Evolutionary conservation across 2,329 filamentous ascomycete genomes (phyloP).

Genomic region (Cyclaneusma minus): DNA sequence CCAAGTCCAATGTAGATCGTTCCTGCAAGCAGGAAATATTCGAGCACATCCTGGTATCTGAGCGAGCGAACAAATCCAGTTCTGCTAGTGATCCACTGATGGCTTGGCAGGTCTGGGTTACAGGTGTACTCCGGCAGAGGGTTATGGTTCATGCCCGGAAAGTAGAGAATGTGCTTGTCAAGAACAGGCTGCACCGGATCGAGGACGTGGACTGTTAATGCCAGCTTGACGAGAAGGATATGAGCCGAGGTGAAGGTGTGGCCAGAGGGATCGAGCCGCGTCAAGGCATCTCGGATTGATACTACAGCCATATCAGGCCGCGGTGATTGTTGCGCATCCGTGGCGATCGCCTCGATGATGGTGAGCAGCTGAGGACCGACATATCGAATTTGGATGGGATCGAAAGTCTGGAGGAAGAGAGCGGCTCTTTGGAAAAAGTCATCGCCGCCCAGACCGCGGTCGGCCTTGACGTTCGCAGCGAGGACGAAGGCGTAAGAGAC

Average conservation of each 20-base stretch:
- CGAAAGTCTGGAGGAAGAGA: constrained; percentile 25
- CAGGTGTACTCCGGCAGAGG: no score
- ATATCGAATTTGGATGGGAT: constrained; percentile 38
- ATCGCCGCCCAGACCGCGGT: constrained; percentile 5
- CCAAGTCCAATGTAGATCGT: constrained; percentile 45
- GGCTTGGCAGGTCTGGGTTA: constrained; percentile 28
- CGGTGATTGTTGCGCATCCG: constrained; percentile 6
- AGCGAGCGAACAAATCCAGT: constrained; percentile 42
- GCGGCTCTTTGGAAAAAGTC: constrained; percentile 5
- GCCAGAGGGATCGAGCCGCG: constrained; percentile 49
- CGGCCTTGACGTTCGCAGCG: constrained; percentile 5
- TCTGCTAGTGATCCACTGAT: constrained; percentile 41
- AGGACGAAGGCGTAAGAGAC: constrained; percentile 6
- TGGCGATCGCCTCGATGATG: constrained; percentile 24
- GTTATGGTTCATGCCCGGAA: constrained; percentile 31
- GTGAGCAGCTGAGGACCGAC: constrained; percentile 28
- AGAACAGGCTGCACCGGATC: constrained; percentile 43
- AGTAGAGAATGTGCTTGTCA: constrained; percentile 50
- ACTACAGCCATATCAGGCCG: constrained; percentile 13
- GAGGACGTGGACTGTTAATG: constrained; percentile 35
- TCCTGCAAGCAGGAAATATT: constrained; percentile 52
- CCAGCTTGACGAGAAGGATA: constrained; percentile 38
- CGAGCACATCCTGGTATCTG: constrained; percentile 36
- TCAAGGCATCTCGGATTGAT: constrained; percentile 30
- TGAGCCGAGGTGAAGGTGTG: constrained; percentile 52